These are phyloP conservation scores for Salix caprea DNA, from an alignment of 345 rosid genomes.

Conservation along the genomic window DNA sequence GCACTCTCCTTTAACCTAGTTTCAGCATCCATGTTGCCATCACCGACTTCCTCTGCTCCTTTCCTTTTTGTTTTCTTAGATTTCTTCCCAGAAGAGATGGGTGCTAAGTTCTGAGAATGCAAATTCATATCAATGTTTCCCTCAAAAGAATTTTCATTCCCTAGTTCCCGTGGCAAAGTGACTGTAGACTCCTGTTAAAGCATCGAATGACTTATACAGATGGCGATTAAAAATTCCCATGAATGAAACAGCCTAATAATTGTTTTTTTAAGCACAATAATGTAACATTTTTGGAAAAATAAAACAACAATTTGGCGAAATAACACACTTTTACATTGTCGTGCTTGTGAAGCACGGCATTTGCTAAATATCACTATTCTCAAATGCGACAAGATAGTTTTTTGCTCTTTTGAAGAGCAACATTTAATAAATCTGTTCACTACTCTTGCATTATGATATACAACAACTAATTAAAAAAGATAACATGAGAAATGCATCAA, in stretches of 20 bases:
- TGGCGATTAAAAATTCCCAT: background rate
- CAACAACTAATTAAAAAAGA: too few relatives aligned
- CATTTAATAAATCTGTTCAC: too few relatives aligned
- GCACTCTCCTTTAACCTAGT: slow-evolving; percentile 16
- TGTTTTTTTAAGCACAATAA: too few relatives aligned
- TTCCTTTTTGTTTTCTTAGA: slow-evolving; percentile 38
- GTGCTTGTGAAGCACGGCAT: too few relatives aligned
- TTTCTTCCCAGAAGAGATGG: slow-evolving; percentile 20
- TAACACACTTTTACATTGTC: too few relatives aligned
- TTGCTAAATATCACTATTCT: too few relatives aligned
- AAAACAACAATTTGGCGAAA: too few relatives aligned
- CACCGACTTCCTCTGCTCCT: slow-evolving; percentile 36
- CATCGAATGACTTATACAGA: slow-evolving; percentile 7
- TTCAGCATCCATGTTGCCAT: slow-evolving; percentile 22
- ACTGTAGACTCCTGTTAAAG: slow-evolving; percentile 30
- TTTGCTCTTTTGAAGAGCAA: too few relatives aligned
- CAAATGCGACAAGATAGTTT: too few relatives aligned
- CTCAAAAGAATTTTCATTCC: slow-evolving; percentile 55
- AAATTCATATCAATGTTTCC: slow-evolving; percentile 28
- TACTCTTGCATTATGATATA: too few relatives aligned
- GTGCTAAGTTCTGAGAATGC: slow-evolving; percentile 10
- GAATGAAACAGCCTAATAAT: background rate
- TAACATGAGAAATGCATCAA: too few relatives aligned
- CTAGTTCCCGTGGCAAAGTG: slow-evolving; percentile 35
- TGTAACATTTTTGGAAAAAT: too few relatives aligned